Evolutionary conservation across 192 early-diverging fungal species (phyloP), one percentile per base, ranked within the genome.

Genomic region (Coemansia sp.): DNA sequence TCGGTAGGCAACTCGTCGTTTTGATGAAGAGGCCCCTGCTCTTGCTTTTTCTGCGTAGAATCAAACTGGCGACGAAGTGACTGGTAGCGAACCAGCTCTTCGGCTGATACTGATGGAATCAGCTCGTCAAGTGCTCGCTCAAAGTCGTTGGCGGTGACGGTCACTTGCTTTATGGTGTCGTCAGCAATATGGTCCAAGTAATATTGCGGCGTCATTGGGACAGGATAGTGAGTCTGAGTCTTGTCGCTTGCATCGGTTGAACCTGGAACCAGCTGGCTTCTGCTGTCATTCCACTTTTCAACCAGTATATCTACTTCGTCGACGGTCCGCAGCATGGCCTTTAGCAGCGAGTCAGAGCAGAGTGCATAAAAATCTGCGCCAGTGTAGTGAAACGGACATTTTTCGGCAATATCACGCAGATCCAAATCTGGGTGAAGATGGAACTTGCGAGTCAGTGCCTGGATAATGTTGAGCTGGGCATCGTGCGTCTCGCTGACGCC

Each of bases 361-460:
- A 99, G 81, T 0, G 97, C 97, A 70, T 99, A 99, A 65, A 98
- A 94, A 72, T 99, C 97, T 14, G 97, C 97, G 29, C 97, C 97
- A 1, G 97, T 98, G 56, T 93, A 94, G 60, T 93, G 88, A 66
- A 95, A 89, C 5, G 96, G 97, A 56, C 93, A 94, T 52, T 84
- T 73, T 14, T 93, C 88, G 6, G 95, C 94, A 14, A 99, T 84
- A 5, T 64, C 67, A 27, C 70, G 71, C 63, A 98, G 69, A 53
- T 94, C 86, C 7, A 95, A 83, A 4, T 85, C 88, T 12, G 92
- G 88, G 43, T 87, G 85, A 19, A 99, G 78, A n/a, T 85, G 83
- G 86, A 98, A 98, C 86, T 97, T 99, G 69, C 94, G 86, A 5
- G 95, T 96, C 58, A 98, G 85, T 0, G 97, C 96, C 70, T 94